phyloP scores from a whole-genome alignment of 371 early-diverging fungal genomes.

The Lichtheimia ramosa region DNA sequence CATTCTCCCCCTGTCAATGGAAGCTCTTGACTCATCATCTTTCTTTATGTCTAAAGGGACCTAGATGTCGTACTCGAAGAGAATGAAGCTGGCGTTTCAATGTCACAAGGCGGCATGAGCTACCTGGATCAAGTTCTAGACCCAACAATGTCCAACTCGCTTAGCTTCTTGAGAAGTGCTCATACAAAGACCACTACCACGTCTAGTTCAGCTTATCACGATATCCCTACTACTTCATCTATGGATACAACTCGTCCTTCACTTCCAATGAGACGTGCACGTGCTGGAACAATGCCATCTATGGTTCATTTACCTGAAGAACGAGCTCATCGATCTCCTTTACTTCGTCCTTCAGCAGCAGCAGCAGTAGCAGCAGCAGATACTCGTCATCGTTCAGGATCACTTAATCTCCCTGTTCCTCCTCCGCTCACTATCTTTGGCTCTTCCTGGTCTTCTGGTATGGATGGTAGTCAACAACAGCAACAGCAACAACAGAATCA shows the following conservation, averaged over 20 bases:
- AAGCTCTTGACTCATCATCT: not conserved
- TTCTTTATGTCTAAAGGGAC: conserved; percentile 19
- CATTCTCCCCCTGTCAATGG: not conserved
- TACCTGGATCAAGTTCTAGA: conserved; percentile 28
- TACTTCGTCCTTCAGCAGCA: conserved; percentile 13
- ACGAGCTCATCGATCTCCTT: conserved; percentile 28
- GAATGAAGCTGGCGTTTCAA: conserved; percentile 18
- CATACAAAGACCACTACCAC: conserved; percentile 17
- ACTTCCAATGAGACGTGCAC: conserved; percentile 51
- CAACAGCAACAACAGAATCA: conserved; percentile 5
- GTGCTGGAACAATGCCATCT: conserved; percentile 83
- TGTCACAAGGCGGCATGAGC: conserved; percentile 19
- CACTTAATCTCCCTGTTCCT: conserved; percentile 58
- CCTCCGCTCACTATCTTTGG: conserved; percentile 59
- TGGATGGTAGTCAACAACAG: conserved; percentile 20
- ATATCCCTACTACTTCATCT: conserved; percentile 5
- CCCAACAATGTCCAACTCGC: conserved; percentile 19
- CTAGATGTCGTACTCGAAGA: conserved; percentile 45
- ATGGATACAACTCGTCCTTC: conserved; percentile 9
- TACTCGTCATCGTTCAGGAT: conserved; percentile 54
- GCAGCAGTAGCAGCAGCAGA: conserved; percentile 12
- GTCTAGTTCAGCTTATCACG: conserved; percentile 9
- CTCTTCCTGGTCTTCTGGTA: conserved; percentile 53
- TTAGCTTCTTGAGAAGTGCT: conserved; percentile 29
- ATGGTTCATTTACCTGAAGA: conserved; percentile 48